Evolutionary conservation across 2,329 filamentous ascomycete genomes (phyloP), one percentile per base, ranked within the genome.

Genomic region (Aspergillus clavatus): DNA sequence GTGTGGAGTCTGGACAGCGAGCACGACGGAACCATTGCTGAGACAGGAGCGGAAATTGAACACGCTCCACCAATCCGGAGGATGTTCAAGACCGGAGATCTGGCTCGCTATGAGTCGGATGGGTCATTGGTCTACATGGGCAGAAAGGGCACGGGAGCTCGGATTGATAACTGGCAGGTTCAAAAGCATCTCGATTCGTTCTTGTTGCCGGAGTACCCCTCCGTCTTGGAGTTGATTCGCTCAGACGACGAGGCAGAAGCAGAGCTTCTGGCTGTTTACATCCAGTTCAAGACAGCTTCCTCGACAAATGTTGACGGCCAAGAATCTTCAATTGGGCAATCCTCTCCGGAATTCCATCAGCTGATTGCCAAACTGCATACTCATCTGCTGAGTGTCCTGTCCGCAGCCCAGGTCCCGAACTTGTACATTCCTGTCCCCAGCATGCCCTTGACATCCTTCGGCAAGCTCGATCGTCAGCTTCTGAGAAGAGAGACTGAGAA

Each of bases 41-140:
- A 40, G 8, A 1, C 5, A 10, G 40, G 43, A 7, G 33, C 8
- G 11, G 5, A 7, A 23, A 16, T 11, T 4, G 4, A 40, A 11
- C 23, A 21, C 31, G 16, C 23, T 18, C 36, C 18, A 23, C n/a
- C 11, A 4, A 31, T 26, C 2, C 21, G 39, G 5, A 38, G 40
- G 12, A 47, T 67, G 22, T 67, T 69, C 51, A 68, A 64, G 49
- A 70, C 68, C 1, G 67, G 68, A 3, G 63, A 70, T 39, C 47
- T 70, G 16, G 65, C 62, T n/a, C 60, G 60, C 10, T 69, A 66
- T 48, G 66, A 70, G 16, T 52, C 60, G 1, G 57, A 69, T 43
- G 67, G 67, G 2, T 58, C 59, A 2, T 45, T 68, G 6, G 54
- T 58, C 1, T 66, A 63, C 44, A 26, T 68, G 5, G 65, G 67